phyloP scores from a whole-genome alignment of 208 protist genomes.

The Trypanosoma caninum region DNA sequence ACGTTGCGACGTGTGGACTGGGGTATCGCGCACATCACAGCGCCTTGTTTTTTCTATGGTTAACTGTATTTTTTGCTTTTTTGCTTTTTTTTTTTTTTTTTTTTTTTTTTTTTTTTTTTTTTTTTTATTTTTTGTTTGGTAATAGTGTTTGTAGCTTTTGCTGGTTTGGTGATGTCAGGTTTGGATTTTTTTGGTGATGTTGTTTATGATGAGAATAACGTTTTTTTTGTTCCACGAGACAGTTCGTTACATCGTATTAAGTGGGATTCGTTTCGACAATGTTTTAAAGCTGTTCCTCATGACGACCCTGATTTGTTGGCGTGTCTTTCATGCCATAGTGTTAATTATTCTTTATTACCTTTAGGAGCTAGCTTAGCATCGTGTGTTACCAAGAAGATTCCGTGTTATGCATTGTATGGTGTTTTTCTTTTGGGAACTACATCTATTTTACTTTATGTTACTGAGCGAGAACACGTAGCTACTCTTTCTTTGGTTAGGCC shows the following conservation, averaged over 20 bases:
- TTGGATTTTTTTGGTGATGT: conserved; percentile 5
- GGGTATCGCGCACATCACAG: background rate
- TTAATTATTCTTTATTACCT: no score
- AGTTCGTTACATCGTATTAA: no score
- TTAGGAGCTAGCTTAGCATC: conserved; percentile 14
- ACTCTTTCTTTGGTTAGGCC: conserved; percentile 15
- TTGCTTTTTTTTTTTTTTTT: conserved; percentile 15
- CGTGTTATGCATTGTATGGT: conserved; percentile 67
- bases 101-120: conserved; percentile 10
- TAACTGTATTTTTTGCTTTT: background rate
- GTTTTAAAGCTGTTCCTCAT: no score
- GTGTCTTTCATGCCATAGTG: background rate
- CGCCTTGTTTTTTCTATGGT: background rate
- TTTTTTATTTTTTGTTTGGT: conserved; percentile 11
- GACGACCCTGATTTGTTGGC: no score
- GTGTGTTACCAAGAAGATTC: conserved; percentile 7
- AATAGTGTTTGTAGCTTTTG: background rate
- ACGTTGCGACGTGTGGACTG: background rate
- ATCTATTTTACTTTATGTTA: conserved; percentile 68
- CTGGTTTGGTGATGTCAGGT: background rate
- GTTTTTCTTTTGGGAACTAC: conserved; percentile 50
- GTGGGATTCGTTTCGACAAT: no score
- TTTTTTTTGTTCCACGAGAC: no score
- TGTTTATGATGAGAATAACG: no score
- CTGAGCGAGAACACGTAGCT: conserved; percentile 31